A percentile compares a stretch with the other conserved stretches of the same genome.
Conservation (phyloP, 768 basidiomycete genomes). For the Collybia nuda region DNA sequence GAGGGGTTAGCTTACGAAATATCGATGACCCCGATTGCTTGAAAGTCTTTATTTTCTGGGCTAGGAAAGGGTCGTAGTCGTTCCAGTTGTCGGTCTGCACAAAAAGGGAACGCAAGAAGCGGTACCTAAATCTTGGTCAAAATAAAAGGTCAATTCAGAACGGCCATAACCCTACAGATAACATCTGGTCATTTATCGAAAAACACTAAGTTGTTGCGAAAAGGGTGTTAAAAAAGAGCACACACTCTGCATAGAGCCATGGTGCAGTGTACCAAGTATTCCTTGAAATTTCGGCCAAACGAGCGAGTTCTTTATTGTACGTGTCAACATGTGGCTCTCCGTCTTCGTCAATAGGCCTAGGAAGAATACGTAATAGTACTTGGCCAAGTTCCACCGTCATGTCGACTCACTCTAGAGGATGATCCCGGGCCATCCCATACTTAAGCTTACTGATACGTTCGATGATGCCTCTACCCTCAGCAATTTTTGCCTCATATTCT, state of each 20-base stretch:
- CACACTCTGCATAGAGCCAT: constrained; percentile 96
- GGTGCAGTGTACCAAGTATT: constrained; percentile 90
- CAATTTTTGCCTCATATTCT: constrained; percentile 42
- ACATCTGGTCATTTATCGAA: constrained; percentile 44
- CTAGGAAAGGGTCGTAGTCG: constrained; percentile 78
- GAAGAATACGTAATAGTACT: background rate
- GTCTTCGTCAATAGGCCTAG: constrained; percentile 72
- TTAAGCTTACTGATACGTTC: constrained; percentile 74
- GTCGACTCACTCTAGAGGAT: constrained; percentile 56
- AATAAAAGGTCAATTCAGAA: background rate
- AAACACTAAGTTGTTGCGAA: background rate
- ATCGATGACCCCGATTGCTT: constrained; percentile 76
- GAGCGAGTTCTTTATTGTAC: constrained; percentile 77
- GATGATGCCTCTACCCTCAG: constrained; percentile 82
- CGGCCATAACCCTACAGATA: constrained; percentile 54
- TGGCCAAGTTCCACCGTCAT: background rate
- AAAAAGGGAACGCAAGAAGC: constrained; percentile 75
- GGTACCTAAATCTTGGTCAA: constrained; percentile 57
- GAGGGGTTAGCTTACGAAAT: constrained; percentile 53
- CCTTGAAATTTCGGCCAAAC: constrained; percentile 41
- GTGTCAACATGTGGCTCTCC: constrained; percentile 64
- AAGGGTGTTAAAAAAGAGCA: constrained; percentile 12
- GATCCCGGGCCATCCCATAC: constrained; percentile 85
- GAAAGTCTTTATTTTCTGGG: constrained; percentile 82
- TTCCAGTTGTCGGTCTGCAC: constrained; percentile 68